These are phyloP conservation scores for Periconia sp. DNA, from an alignment of 2,329 filamentous ascomycete species.

Conservation along the genomic window DNA sequence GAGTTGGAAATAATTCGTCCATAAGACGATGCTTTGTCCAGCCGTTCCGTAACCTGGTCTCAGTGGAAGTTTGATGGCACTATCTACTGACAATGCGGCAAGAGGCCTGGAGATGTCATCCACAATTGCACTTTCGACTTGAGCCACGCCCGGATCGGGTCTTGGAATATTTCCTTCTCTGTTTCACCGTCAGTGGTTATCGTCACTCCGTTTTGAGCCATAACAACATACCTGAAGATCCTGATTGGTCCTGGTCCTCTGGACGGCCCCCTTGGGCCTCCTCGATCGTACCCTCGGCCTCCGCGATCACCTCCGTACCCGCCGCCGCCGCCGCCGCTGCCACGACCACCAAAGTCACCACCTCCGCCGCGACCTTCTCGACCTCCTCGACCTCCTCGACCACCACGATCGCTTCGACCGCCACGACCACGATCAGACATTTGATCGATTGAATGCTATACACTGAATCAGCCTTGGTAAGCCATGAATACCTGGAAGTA, in stretches of 20 bases:
- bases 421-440: slow-evolving; percentile 24
- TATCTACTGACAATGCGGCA: slow-evolving; percentile 18
- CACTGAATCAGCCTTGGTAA: background rate
- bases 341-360: slow-evolving; percentile 9
- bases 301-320: slow-evolving; percentile 13
- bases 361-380: slow-evolving; percentile 17
- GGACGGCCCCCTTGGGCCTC: slow-evolving; percentile 5
- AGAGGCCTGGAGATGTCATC: slow-evolving; percentile 26
- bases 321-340: slow-evolving; percentile 12
- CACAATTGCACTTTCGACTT: slow-evolving; percentile 36
- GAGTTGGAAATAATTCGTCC: slow-evolving; percentile 46
- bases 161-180: slow-evolving; percentile 35
- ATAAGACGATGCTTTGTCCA: slow-evolving; percentile 43
- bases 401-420: slow-evolving; percentile 23
- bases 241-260: slow-evolving; percentile 5
- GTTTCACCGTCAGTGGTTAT: slow-evolving; percentile 2
- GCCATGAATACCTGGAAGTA: background rate
- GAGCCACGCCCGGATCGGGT: slow-evolving; percentile 32
- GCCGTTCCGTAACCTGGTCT: slow-evolving; percentile 38
- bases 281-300: slow-evolving; percentile 2
- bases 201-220: background rate
- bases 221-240: slow-evolving; percentile 27
- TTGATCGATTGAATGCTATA: background rate
- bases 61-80: slow-evolving; percentile 22
- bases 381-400: slow-evolving; percentile 13